A percentile compares a stretch with the other conserved stretches of the same genome.
Evolutionary conservation across 2,329 filamentous ascomycete genomes (phyloP).

Genomic region (Alternaria ethzedia): DNA sequence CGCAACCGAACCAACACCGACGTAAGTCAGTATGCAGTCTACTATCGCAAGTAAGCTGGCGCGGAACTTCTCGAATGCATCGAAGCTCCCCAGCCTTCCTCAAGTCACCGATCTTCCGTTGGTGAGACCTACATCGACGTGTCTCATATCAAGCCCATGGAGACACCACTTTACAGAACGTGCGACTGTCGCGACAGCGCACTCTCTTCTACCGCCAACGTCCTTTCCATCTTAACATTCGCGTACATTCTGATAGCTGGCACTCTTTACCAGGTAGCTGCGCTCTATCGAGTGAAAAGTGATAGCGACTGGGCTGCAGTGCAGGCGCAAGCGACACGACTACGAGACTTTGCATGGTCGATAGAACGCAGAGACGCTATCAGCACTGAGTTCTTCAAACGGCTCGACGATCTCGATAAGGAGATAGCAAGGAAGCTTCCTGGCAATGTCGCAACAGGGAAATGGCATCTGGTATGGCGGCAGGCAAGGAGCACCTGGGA

Average conservation of each 20-base stretch:
- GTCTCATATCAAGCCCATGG: not conserved
- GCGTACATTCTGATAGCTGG: not conserved
- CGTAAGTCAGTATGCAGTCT: not conserved
- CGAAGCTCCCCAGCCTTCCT: not conserved
- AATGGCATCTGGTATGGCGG: conserved; percentile 1
- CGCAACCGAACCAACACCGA: not conserved
- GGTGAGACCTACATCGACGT: not conserved
- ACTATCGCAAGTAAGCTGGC: not conserved
- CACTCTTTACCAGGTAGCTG: not conserved
- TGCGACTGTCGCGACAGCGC: not conserved
- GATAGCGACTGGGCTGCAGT: not conserved
- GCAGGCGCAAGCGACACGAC: not conserved
- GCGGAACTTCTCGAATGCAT: not conserved
- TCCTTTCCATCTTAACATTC: not conserved
- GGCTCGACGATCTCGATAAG: not conserved
- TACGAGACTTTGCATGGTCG: not conserved
- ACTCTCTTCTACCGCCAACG: not conserved
- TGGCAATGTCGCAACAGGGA: not conserved
- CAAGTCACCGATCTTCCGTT: not conserved
- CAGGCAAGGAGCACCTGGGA: not conserved
- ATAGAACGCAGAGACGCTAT: not conserved
- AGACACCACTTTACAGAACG: not conserved
- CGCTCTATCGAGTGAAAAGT: not conserved
- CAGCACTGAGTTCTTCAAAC: not conserved
- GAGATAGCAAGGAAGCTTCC: not conserved